Evolutionary conservation across 331 rosid genomes (phyloP), one percentile per base, ranked within the genome.

Genomic region (Malus hybrid): DNA sequence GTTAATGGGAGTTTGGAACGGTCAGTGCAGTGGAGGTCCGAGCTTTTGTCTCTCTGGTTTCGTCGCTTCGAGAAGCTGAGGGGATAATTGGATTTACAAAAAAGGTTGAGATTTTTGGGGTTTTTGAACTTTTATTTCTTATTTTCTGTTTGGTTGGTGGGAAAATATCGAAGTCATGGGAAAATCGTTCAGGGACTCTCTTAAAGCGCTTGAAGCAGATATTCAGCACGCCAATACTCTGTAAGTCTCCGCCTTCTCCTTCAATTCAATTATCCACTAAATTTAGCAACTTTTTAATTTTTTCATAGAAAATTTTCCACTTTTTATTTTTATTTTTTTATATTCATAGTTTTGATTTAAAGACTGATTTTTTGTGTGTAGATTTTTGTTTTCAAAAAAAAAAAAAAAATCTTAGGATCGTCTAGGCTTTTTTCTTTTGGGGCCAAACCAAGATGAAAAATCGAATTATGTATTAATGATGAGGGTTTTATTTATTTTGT

Each of bases 161-260:
- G 80, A 74, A 83, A 83, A n/a, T 73, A 56, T 54, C 56, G 4
- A 50, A 75, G 85, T 75, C 60, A 91, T 91, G 96, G 94, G 94
- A 85, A 93, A 88, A 81, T 71, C 83, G 61, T 93, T 91, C 83
- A 87, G 86, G 86, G 97, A 93, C 73, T 93, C 98, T 76, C 86
- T 93, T 6, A 93, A 91, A 80, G 89, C 98, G 76, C 89, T 93
- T 39, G 96, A 93, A 82, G 97, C 97, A 55, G 97, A 93, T 84
- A 90, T 93, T 80, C 96, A 91, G 81, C 86, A 86, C 83, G 98
- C 94, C 71, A 93, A 93, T 80, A 91, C 96, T 59, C 86, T 93
- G 97, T 91, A 87, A 69, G 80, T 77, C 46, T 39, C 74, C 79
- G 52, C 67, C 46, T 86, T 71, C 71, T 63, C 39, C 20, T 48